Conservation (phyloP, 768 basidiomycete genomes). For the Coprinopsis sp. region DNA sequence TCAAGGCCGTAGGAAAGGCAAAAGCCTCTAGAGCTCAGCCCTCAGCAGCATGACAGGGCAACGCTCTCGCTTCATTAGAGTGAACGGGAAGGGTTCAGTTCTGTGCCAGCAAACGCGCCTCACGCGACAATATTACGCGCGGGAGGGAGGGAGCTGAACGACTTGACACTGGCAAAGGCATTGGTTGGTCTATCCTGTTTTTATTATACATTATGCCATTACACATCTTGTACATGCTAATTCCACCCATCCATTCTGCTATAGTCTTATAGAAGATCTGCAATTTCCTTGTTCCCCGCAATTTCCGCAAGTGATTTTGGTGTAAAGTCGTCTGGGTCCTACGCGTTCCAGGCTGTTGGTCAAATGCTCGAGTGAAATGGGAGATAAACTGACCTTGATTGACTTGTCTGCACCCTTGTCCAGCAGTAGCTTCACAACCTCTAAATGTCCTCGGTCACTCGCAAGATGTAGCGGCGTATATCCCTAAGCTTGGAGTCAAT, state of each 20-base stretch:
- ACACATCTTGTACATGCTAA: conserved; percentile 2
- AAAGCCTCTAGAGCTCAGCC: conserved; percentile 2
- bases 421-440: conserved; percentile 55
- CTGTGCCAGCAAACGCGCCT: no score
- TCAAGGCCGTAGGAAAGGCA: conserved; percentile 7
- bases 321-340: conserved; percentile 70
- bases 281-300: conserved; percentile 55
- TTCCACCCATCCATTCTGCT: no score
- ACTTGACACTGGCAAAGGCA: no score
- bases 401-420: conserved; percentile 57
- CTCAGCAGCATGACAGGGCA: neutral
- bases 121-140: no score
- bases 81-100: no score
- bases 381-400: conserved; percentile 48
- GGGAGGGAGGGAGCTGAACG: no score
- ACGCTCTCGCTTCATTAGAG: neutral
- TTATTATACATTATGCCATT: neutral
- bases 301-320: conserved; percentile 56
- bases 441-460: conserved; percentile 69
- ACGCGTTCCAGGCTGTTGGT: neutral
- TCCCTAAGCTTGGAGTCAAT: conserved; percentile 45
- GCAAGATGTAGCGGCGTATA: conserved; percentile 87
- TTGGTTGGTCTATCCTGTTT: no score
- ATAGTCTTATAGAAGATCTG: conserved; percentile 28
- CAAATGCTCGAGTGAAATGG: neutral